Base-by-base conservation (phyloP, 768 basidiomycete genomes). In the Dentipellis fragilis region DNA sequence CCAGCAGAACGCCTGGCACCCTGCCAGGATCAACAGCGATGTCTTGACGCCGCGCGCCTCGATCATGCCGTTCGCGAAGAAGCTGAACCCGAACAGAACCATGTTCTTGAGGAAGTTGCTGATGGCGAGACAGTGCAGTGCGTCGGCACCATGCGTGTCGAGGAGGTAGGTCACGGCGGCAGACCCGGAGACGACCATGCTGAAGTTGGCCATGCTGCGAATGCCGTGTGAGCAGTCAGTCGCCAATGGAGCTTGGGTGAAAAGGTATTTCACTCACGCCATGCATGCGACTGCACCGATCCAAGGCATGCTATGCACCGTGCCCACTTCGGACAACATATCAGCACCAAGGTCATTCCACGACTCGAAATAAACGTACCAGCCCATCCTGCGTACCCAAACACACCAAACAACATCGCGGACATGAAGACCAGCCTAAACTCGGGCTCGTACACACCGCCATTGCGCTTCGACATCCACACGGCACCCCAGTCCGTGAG, bases 371-470 rank as follows among this genome's bases (percentile, higher is more conserved):
- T 17, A 50, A 16, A 34, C 62, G 56, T 54, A 69, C 68, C 70
- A 57, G 72, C 74, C 75, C 75, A 76, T 49, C 74, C 73, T 19
- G 69, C 68, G 61, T 74, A 77, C n/a, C 74, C 76, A 57, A 74
- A 72, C 3, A 75, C 66, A 12, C 73, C 73, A 56, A 74, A 67
- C 11, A 76, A 64, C 73, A 75, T 76, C 11, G 68, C 65, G 9
- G 68, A 47, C 57, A 75, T 66, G 63, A 76, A 74, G 40, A 72
- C 57, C 10, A 77, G 71, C 19, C 73, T 66, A 61, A 72, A 75
- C 59, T 78, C 75, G 1, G 76, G 75, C 58, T 76, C 76, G 59
- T 75, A 78, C 8, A 75, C 65, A 1, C 76, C 76, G 48, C 69
- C 68, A 51, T 76, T 76, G 9, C 71, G 68, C 54, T 67, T 72